phyloP scores from a whole-genome alignment of 352 stramenopile species.

The Phytopythium litorale region DNA sequence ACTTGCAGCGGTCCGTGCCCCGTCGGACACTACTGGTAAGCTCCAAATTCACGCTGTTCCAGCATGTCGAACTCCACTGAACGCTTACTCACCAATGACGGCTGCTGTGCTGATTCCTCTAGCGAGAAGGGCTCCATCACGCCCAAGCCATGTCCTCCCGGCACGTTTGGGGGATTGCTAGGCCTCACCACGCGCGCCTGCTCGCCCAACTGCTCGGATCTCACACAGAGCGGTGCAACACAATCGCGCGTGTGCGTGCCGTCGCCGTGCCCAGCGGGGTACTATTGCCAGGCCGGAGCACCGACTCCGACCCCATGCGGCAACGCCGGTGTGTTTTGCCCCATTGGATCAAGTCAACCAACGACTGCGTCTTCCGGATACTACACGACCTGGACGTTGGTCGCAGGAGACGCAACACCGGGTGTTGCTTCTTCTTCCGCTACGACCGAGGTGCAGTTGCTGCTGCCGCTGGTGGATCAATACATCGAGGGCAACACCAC shows the following conservation, averaged over 20 bases:
- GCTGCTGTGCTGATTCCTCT: neutral
- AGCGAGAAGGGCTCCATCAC: conserved; percentile 34
- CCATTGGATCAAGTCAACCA: conserved; percentile 34
- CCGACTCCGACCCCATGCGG: conserved; percentile 32
- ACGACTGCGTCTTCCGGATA: conserved; percentile 35
- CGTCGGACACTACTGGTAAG: conserved; percentile 54
- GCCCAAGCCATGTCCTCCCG: conserved; percentile 39
- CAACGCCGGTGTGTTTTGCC: conserved; percentile 35
- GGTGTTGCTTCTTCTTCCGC: neutral
- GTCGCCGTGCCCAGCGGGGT: conserved; percentile 47
- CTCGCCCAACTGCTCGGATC: conserved; percentile 33
- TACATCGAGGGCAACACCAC: conserved; percentile 40
- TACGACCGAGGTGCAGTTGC: neutral
- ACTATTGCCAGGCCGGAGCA: conserved; percentile 49
- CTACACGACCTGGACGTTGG: conserved; percentile 51
- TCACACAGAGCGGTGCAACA: neutral
- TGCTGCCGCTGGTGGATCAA: conserved; percentile 19
- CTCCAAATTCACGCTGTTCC: neutral
- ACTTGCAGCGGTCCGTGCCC: conserved; percentile 51
- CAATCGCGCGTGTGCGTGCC: conserved; percentile 26
- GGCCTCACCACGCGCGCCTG: conserved; percentile 46
- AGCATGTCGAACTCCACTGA: neutral
- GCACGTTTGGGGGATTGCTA: conserved; percentile 27
- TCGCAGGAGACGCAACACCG: conserved; percentile 6
- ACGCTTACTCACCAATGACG: neutral